phyloP scores from a whole-genome alignment of 768 basidiomycete genomes.

The Mycena venus region DNA sequence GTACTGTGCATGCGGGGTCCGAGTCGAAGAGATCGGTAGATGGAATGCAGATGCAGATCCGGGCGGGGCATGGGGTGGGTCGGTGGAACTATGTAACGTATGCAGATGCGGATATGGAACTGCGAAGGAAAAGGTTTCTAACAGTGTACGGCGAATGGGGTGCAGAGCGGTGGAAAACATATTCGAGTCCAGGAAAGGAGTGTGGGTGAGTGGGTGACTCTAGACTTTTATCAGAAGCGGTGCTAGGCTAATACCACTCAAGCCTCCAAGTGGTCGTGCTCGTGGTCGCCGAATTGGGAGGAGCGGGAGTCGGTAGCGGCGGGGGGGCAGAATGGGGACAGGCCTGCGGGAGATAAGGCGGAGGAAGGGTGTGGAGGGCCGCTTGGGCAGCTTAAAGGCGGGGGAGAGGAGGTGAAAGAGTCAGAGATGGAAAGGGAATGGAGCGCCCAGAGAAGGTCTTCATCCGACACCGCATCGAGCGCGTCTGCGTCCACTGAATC shows the following conservation, averaged over 20 bases:
- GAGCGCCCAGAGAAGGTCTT: slow-evolving; percentile 27
- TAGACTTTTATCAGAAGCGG: background rate
- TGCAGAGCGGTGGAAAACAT: no score
- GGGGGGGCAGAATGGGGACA: slow-evolving; percentile 33
- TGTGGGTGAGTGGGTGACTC: no score
- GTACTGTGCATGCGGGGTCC: no score
- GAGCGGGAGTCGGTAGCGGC: background rate
- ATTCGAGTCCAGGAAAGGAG: no score
- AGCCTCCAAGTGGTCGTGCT: slow-evolving; percentile 22
- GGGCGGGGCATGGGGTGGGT: no score
- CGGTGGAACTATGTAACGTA: no score
- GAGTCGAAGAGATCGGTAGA: no score
- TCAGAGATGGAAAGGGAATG: slow-evolving; percentile 21
- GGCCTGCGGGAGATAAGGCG: slow-evolving; percentile 15
- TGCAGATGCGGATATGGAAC: no score
- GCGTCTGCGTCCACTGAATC: slow-evolving; percentile 28
- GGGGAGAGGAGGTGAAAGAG: background rate
- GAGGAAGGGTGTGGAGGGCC: no score
- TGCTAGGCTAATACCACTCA: slow-evolving; percentile 24
- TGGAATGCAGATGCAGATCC: no score
- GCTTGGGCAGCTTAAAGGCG: background rate
- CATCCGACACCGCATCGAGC: slow-evolving; percentile 23
- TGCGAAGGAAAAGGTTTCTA: no score
- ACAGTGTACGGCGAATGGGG: no score
- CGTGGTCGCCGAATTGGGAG: background rate